Percentiles rank a stretch among this genome's conserved stretches.
Evolutionary conservation across 768 basidiomycete species (phyloP).

Genomic region (Galerina marginata): DNA sequence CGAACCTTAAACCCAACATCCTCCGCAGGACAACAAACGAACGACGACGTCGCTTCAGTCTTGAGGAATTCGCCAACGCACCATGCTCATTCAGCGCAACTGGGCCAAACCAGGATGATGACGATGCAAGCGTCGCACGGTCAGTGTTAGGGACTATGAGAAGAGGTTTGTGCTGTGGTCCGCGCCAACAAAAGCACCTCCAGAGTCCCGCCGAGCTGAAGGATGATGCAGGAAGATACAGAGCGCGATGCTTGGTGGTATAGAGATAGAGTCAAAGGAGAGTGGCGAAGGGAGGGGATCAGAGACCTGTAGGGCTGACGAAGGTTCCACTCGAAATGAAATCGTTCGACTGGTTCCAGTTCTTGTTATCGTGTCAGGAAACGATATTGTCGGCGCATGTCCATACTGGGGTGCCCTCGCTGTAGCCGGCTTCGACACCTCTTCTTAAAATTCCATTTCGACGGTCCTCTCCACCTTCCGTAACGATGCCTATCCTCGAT

Average conservation of each 20-base stretch:
- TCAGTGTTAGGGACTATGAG: too few relatives aligned
- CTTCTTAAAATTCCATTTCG: background rate
- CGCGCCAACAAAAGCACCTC: too few relatives aligned
- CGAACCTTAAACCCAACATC: slow-evolving; percentile 12
- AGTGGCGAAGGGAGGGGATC: slow-evolving; percentile 28
- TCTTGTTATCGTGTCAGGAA: background rate
- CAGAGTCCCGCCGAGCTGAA: too few relatives aligned
- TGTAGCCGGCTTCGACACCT: too few relatives aligned
- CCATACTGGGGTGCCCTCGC: too few relatives aligned
- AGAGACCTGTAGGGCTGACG: background rate
- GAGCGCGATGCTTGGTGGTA: too few relatives aligned
- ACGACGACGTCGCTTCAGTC: too few relatives aligned
- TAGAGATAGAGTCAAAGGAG: too few relatives aligned
- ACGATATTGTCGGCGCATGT: background rate
- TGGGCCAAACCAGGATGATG: background rate
- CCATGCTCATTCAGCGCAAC: too few relatives aligned
- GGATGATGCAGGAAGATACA: too few relatives aligned
- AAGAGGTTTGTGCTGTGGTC: background rate
- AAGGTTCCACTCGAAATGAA: background rate
- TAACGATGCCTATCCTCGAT: slow-evolving; percentile 12
- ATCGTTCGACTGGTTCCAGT: background rate
- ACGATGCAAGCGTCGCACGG: too few relatives aligned
- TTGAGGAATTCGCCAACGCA: too few relatives aligned
- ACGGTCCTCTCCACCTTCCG: background rate
- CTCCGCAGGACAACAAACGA: background rate